Evolutionary conservation across 192 early-diverging fungal species (phyloP).

Genomic region (Linnemannia elongata): DNA sequence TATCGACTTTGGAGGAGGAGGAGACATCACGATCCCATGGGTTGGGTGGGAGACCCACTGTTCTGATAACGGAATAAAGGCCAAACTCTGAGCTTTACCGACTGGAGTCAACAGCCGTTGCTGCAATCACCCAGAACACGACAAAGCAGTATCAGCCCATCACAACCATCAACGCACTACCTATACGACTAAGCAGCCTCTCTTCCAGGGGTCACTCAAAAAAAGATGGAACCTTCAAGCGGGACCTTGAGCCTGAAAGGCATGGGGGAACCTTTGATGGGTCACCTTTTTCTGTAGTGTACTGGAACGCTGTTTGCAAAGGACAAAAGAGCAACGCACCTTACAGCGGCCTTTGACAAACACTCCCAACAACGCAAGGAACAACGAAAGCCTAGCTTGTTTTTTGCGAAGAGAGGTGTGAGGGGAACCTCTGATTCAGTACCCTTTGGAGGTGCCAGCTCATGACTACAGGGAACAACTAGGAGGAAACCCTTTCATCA

Average conservation of each 20-base stretch:
- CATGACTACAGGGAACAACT: not conserved
- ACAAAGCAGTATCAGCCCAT: not conserved
- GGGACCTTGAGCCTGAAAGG: not conserved
- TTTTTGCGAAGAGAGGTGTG: not conserved
- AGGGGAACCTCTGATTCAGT: slow-evolving; percentile 15
- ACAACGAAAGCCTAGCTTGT: no score
- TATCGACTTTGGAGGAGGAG: not conserved
- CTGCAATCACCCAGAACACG: not conserved
- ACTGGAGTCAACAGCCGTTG: no score
- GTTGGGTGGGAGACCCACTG: not conserved
- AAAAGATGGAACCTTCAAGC: not conserved
- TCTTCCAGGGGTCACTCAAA: not conserved
- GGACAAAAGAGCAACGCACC: no score
- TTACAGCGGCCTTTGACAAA: no score
- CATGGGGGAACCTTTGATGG: slow-evolving; percentile 2
- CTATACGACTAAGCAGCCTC: not conserved
- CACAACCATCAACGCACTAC: not conserved
- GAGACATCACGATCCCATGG: not conserved
- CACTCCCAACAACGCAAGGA: no score
- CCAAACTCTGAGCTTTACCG: not conserved
- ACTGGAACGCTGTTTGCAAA: not conserved
- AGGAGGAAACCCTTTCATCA: not conserved
- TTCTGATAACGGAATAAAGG: not conserved
- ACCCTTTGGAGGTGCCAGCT: not conserved
- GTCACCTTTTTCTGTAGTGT: not conserved